phyloP scores from a whole-genome alignment of 2,329 filamentous ascomycete species.

The Hawksworthiomyces lignivorus region DNA sequence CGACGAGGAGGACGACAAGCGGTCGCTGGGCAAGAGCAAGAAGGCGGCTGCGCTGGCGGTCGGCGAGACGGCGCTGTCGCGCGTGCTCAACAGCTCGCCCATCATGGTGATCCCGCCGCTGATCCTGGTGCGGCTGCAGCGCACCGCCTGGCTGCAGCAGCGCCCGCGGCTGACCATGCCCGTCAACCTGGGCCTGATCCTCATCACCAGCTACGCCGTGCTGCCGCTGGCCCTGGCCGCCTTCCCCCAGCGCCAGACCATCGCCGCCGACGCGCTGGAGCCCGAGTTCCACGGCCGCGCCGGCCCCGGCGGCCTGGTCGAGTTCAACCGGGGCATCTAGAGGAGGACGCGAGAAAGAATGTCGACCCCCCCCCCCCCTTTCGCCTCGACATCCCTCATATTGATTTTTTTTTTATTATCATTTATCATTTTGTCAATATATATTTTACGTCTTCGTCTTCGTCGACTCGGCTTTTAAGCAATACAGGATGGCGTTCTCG shows the following conservation, averaged over 20 bases:
- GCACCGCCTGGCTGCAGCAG: slow-evolving; percentile 70
- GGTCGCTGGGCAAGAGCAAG: slow-evolving; percentile 73
- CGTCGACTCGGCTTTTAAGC: too few species aligned
- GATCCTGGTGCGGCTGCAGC: slow-evolving; percentile 75
- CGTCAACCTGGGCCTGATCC: slow-evolving; percentile 79
- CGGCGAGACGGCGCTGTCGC: slow-evolving; percentile 81
- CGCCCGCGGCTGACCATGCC: slow-evolving; percentile 71
- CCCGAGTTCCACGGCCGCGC: slow-evolving; percentile 77
- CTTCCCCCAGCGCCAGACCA: slow-evolving; percentile 84
- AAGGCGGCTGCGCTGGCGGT: slow-evolving; percentile 86
- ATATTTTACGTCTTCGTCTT: too few species aligned
- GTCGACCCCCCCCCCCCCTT: too few species aligned
- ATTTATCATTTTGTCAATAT: too few species aligned
- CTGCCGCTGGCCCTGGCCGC: slow-evolving; percentile 83
- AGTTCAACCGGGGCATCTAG: slow-evolving; percentile 91
- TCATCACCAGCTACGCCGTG: slow-evolving; percentile 79
- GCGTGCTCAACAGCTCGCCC: slow-evolving; percentile 88
- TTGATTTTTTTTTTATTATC: background rate
- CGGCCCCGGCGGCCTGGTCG: slow-evolving; percentile 74
- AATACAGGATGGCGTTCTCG: too few species aligned
- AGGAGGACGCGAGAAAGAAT: background rate
- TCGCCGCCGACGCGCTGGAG: slow-evolving; percentile 69
- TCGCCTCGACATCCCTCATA: too few species aligned
- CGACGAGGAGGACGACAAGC: slow-evolving; percentile 47
- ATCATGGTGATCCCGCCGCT: slow-evolving; percentile 96